Evolutionary conservation across 73 alveolate genomes (phyloP), one percentile per base, ranked within the genome.

Genomic region (Paramecium pentaurelia): DNA sequence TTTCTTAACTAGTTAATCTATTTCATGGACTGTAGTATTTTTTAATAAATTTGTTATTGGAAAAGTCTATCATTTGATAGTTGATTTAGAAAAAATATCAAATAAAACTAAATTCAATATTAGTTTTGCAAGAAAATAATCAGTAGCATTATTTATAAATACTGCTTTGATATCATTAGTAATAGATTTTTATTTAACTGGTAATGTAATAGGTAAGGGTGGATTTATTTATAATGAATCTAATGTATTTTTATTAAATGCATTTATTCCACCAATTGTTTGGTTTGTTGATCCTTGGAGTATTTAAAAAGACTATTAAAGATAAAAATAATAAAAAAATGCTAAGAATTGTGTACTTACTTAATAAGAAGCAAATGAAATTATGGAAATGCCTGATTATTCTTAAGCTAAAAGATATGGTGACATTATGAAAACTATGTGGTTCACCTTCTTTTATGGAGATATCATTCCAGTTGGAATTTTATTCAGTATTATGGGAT

Each of bases 211-310:
- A 14, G 94, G 92, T 9, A 80, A 47, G 8, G 94, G 94, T n/a
- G 94, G 94, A 12, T 71, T 89, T 58, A 89, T 89, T 14, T 89
- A 89, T 47, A 89, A 89, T 89, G 94, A 89, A 51, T 89, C 88
- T 18, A 71, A 71, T 58, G 88, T 89, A 32, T 89, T 89, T 47
- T 20, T 89, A 12, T 71, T 89, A 7, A 89, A 89, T 71, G 94
- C 94, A 40, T 58, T 89, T 20, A 54, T 89, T 25, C 94, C 94
- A 16, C 85, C 94, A 12, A 64, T 89, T 6, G 92, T 83, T 8
- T 89, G 94, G 94, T 47, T 89, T 51, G 75, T 89, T 2, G 94
- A 89, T 71, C 94, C 94, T 6, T 89, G 94, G 94, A 45, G 64
- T 40, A 89, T 89, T 37, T 73, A 73, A 49, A 71, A 89, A 45